Percentiles rank a stretch among this genome's conserved stretches.
These are phyloP conservation scores for Thielaviopsis punctulata DNA, from an alignment of 2,329 filamentous ascomycete genomes.

Conservation along the genomic window DNA sequence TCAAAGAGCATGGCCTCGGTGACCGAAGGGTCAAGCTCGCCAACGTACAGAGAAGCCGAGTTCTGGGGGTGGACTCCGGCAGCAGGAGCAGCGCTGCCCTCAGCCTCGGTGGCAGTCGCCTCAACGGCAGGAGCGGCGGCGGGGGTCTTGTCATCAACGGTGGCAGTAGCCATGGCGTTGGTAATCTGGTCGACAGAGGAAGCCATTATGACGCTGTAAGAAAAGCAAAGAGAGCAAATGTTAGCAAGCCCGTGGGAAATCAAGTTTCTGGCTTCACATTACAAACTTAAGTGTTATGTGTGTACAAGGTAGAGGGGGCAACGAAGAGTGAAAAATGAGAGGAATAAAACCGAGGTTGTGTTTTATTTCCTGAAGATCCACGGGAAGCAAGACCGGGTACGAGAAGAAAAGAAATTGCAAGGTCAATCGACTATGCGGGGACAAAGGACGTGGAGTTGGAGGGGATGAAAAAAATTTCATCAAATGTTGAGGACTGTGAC, in stretches of 20 bases:
- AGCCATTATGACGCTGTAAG: conserved; percentile 34
- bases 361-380: too few relatives aligned
- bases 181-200: conserved; percentile 64
- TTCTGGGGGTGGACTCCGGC: conserved; percentile 68
- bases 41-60: conserved; percentile 95
- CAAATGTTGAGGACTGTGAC: neutral
- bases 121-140: conserved; percentile 53
- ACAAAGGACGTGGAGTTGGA: neutral
- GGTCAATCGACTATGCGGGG: conserved; percentile 1
- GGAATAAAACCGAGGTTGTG: too few relatives aligned
- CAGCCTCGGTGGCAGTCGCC: conserved; percentile 43
- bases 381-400: neutral
- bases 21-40: conserved; percentile 92
- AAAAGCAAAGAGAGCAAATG: neutral
- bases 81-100: conserved; percentile 50
- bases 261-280: too few relatives aligned
- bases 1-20: conserved; percentile 99
- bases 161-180: conserved; percentile 56
- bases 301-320: too few relatives aligned
- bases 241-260: too few relatives aligned
- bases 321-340: too few relatives aligned
- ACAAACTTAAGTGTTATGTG: too few relatives aligned
- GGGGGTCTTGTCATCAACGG: conserved; percentile 51
- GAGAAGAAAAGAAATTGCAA: neutral
- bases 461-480: neutral